Evolutionary conservation across 805 yeast genomes (phyloP), one percentile per base, ranked within the genome.

Genomic region (Maudiozyma turicensis): DNA sequence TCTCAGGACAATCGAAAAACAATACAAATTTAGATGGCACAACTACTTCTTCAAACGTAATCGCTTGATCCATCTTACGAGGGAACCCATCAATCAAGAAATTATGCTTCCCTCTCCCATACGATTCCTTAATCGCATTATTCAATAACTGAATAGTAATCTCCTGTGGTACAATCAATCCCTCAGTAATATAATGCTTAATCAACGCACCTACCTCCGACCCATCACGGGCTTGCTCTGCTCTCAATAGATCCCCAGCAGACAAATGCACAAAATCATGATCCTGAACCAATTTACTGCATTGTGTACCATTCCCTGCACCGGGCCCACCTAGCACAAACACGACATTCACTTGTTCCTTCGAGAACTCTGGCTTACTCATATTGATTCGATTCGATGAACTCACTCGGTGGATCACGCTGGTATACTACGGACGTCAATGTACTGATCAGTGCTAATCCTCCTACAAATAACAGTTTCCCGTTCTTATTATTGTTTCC

Each of bases 301-400:
- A 87, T 69, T 91, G 99, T 1, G 99, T 91, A 50, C 99, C 98
- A 65, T 93, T 93, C 42, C 99, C 98, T 31, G 95, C 86, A 20
- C 98, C 98, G 5, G 98, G 98, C 3, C 98, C 98, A 42, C 99
- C 99, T 33, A 91, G 77, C 15, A 91, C 96, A 66, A 87, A 91
- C 30, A 90, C 75, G 5, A 91, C 95, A 30, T 86, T 80, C 31
- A 86, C 81, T 49, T 86, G 82, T 39, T 80, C 79, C 2, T 76
- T 74, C 8, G 76, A 69, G 63, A 86, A 86, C 0, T 84, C 80
- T 32, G 66, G 60, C 11, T 45, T 44, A 13, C 15, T n/a, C 10
- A 8, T 38, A 8, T 28, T 39, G 29, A 9, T 3, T 20, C 37
- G n/a, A 11, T 50, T 79, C 83, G 41, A 76, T 52, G 5, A 75